Base-by-base conservation (phyloP, 257 asterid genomes). In the Haberlea rhodopensis region DNA sequence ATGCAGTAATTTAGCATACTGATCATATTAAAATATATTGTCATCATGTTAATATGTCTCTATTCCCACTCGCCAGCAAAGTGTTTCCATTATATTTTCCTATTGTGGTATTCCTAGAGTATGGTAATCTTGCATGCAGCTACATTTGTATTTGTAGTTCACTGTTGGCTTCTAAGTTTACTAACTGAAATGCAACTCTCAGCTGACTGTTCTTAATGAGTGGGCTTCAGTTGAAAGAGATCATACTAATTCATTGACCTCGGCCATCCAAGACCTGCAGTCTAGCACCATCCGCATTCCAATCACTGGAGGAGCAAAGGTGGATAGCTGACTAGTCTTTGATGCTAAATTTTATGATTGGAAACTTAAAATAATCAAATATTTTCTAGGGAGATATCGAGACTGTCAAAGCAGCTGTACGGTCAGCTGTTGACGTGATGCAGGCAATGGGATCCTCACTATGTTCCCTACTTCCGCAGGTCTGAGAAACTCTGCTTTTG, bases 261-360 rank as follows among this genome's bases (percentile, higher is more conserved):
- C 63, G 63, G 85, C 80, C 65, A 80, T 82, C 69, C 82, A 78
- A 89, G 91, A 88, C 81, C 87, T 90, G 71, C 86, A 80, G 71
- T 84, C 85, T n/a, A 79, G 95, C 85, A 87, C 89, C 56, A 71
- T 82, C 73, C 94, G 85, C 23, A 81, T 94, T 76, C 99, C 99
- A 16, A 28, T 90, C 67, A 78, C 79, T 15, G 82, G 79, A 62
- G 91, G 95, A 49, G 95, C 96, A 62, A 86, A 80, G 89, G 99
- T 94, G 88, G 45, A 16, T 27, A 57, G 22, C 73, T 53, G 48
- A 43, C 37, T 61, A 55, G 21, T 24, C 70, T 21, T 70, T 67
- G 49, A 52, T 54, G 63, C 32, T 70, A 64, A 71, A 51, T 16
- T 20, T 32, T 57, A 34, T 48, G n/a, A 34, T 29, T 66, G 57